Base-by-base conservation (phyloP, 2,329 filamentous ascomycete genomes). In the Periconia macrospinosa region DNA sequence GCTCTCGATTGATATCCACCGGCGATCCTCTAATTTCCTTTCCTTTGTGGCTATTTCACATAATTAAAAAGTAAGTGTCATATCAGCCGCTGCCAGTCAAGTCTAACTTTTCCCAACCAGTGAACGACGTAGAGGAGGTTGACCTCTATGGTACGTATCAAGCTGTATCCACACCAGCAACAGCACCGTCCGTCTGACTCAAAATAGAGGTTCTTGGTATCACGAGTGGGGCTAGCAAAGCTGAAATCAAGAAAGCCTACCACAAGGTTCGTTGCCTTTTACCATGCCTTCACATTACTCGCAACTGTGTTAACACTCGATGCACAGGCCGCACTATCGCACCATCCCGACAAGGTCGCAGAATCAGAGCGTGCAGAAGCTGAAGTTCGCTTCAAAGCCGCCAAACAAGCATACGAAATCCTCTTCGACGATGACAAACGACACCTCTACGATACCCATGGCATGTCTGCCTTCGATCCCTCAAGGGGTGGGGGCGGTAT, bases 331-430 rank as follows among this genome's bases (percentile, higher is more conserved):
- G 92, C 93, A 13, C 83, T 97, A 50, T 85, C 86, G 72, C 90
- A 92, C 70, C 94, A 99, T 71, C 94, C 94, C 45, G 94, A 99
- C 79, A 99, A 99, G 79, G 94, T 96, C 53, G 82, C 92, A 64
- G 91, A 93, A 75, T 86, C 89, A 27, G 86, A 92, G 70, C 88
- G 93, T 63, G 87, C 87, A 71, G 89, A 88, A 62, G 91, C 94
- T 56, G 94, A 97, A 75, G 82, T 87, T 70, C 92, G 88, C 70
- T 99, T 99, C 86, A 99, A 99, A 79, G 81, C 87, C 51, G 88
- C 96, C 53, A 92, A 90, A 55, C 89, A 95, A 78, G 94, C 94
- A 65, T 99, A 99, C 81, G 94, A 99, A 73, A 97, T 99, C 71
- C 91, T 99, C 52, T 89, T 86, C 77, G 93, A 99, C 81, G 93